phyloP scores from a whole-genome alignment of 768 basidiomycete genomes.

The Asterophora parasitica region DNA sequence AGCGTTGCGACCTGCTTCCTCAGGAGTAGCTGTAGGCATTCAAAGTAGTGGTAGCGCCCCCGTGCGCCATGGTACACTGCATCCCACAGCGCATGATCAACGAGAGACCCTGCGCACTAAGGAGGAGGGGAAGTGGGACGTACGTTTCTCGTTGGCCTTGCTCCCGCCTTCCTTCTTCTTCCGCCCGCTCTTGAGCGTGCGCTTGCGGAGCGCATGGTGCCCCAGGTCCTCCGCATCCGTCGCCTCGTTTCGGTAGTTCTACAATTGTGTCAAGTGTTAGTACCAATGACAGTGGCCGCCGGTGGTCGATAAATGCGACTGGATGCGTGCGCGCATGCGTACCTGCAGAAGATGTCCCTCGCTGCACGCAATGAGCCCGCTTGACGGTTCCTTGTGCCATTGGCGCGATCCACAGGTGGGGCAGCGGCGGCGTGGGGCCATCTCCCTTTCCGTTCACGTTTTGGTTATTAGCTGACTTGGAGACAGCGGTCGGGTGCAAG shows the following conservation, averaged over 20 bases:
- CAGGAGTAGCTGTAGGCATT: slow-evolving; percentile 78
- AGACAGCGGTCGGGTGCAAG: too few relatives aligned
- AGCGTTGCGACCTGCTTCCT: slow-evolving; percentile 71
- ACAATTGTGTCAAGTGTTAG: too few relatives aligned
- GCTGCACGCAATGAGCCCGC: slow-evolving; percentile 79
- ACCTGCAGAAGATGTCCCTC: slow-evolving; percentile 93
- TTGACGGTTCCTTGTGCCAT: slow-evolving; percentile 84
- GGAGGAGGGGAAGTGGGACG: slow-evolving; percentile 4
- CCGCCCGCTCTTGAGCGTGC: slow-evolving; percentile 54
- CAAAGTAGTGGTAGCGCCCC: slow-evolving; percentile 75
- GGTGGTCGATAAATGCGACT: too few relatives aligned
- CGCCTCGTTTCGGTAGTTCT: slow-evolving; percentile 84
- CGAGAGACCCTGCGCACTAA: not conserved
- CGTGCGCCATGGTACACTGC: slow-evolving; percentile 82
- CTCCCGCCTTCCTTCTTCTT: slow-evolving; percentile 47
- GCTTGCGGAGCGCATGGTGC: slow-evolving; percentile 59
- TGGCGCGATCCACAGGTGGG: slow-evolving; percentile 76
- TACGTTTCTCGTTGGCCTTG: slow-evolving; percentile 58
- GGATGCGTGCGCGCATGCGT: slow-evolving; percentile 7
- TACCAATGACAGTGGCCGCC: too few relatives aligned
- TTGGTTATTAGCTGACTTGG: too few relatives aligned
- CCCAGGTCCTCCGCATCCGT: slow-evolving; percentile 63
- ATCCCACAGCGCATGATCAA: not conserved
- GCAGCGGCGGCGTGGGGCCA: slow-evolving; percentile 66
- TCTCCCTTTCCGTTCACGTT: slow-evolving; percentile 15